A percentile compares a stretch with the other conserved stretches of the same genome.
These are phyloP conservation scores for Leishmania martiniquensis DNA, from an alignment of 208 protist species.

Conservation along the genomic window DNA sequence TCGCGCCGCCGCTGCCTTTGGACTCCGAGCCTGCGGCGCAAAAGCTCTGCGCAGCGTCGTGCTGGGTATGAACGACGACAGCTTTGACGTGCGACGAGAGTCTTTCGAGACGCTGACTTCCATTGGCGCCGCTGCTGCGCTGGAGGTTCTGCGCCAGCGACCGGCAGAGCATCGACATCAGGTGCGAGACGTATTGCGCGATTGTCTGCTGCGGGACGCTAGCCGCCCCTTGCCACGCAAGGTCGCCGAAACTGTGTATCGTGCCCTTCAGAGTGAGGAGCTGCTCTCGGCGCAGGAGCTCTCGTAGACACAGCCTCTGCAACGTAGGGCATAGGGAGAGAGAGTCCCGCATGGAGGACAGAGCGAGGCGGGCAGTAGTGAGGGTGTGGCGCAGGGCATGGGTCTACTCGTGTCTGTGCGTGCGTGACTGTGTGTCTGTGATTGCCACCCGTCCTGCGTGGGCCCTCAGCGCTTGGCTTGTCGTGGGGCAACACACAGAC, in stretches of 20 bases:
- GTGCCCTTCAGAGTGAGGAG: constrained; percentile 2
- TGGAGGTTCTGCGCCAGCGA: constrained; percentile 43
- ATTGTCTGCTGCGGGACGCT: constrained; percentile 65
- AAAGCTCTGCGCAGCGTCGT: constrained; percentile 61
- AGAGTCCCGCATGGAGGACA: neutral
- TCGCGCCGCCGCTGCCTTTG: constrained; percentile 60
- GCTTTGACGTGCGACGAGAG: constrained; percentile 54
- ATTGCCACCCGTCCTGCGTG: neutral
- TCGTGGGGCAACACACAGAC: neutral
- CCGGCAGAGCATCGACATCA: constrained; percentile 50
- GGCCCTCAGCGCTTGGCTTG: neutral
- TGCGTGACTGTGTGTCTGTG: neutral
- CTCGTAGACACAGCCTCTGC: neutral
- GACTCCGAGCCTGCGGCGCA: constrained; percentile 61
- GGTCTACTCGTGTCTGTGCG: neutral
- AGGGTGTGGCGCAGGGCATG: too few relatives aligned
- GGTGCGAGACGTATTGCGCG: constrained; percentile 53
- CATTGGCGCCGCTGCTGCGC: constrained; percentile 37
- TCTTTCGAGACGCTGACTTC: constrained; percentile 54
- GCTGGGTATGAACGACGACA: constrained; percentile 63
- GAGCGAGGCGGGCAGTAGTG: neutral
- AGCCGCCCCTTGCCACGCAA: constrained; percentile 28
- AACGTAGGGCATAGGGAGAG: neutral
- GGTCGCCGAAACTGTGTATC: constrained; percentile 51
- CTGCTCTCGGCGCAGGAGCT: neutral